Evolutionary conservation across 2,329 filamentous ascomycete species (phyloP), one percentile per base, ranked within the genome.

Genomic region (Pleoardoris graminearum): DNA sequence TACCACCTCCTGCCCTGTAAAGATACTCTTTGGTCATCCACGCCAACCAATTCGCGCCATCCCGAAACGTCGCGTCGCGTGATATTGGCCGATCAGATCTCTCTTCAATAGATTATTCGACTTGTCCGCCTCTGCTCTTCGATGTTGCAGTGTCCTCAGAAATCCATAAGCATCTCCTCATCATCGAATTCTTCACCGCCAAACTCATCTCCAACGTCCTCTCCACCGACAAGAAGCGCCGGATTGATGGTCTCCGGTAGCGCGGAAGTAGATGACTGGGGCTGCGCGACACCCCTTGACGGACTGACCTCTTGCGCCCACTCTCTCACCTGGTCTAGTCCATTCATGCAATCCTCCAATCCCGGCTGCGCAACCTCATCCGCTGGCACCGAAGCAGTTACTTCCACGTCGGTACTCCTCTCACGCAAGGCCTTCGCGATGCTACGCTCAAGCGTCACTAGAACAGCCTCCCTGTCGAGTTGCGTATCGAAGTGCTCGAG

Each of bases 201-300:
- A 54, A 48, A 53, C 51, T 53, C 48, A 33, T 51, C 33, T 51
- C 59, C 62, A 62, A 62, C 59, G 62, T 57, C 42, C 21, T 41
- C 43, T 50, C 44, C 36, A 32, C 54, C 55, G 48, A 57, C 48
- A 61, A 29, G n/a, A 30, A 6, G 55, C 62, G 42, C 44, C 50
- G 47, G 27, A 35, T 23, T 29, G 19, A 7, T 11, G 7, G 50
- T 53, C 16, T 37, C 14, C 39, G 25, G 14, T 11, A 17, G n/a
- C 7, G 7, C n/a, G 3, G 8, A 4, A 19, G 39, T n/a, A 11
- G n/a, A 6, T 2, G 25, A 8, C 7, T 17, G 7, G 7, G 7
- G 39, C 16, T 19, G 23, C 4, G 2, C 6, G 2, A 19, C 23
- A 4, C 22, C 48, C 14, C 5, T 16, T 8, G 33, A 16, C 33